Base-by-base conservation (phyloP, 2,329 filamentous ascomycete species). In the Dothiorella sarmentorum region DNA sequence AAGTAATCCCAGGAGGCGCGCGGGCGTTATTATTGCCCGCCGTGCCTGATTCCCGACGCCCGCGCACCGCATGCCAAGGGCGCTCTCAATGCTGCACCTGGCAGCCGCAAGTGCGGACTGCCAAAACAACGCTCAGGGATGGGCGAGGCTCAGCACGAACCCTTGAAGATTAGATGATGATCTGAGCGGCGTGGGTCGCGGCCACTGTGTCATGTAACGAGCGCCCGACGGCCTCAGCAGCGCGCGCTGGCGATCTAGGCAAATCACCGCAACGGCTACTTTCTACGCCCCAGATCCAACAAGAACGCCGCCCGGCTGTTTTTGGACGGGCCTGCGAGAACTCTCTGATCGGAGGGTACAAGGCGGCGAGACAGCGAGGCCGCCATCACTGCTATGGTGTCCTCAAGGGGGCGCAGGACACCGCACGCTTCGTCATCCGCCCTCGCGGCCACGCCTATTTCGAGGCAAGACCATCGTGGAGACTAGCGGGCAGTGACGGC, bases 151-250 rank as follows among this genome's bases (percentile, higher is more conserved):
- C 52, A 56, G 52, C 52, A 29, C 52, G 27, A 43, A 44, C 52
- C 52, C 52, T 53, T 44, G 52, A 56, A 56, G 52, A 56, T 56
- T 56, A 56, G 52, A 56, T 56, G 52, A 56, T 22, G 52, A 56
- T 56, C 52, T 29, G 52, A 56, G 52, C 52, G 52, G 37, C 27
- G 52, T 56, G 52, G 52, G 52, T 44, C 52, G 18, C 51, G 37
- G 52, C 52, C 52, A 29, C 40, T 56, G 52, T 56, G 52, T 56
- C 52, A 56, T 56, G 52, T 43, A 56, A 56, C 52, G 52, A 56
- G 52, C 35, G 49, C 26, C 29, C 29, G 43, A 15, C 43, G 43
- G 43, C 43, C 22, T 40, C 49, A 40, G 29, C 13, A 29, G 13
- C 45, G 15, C 43, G 24, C 45, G 45, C 29, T 22, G 45, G 49